Conservation (phyloP, 2,329 filamentous ascomycete species). For the Aspergillus flavus region DNA sequence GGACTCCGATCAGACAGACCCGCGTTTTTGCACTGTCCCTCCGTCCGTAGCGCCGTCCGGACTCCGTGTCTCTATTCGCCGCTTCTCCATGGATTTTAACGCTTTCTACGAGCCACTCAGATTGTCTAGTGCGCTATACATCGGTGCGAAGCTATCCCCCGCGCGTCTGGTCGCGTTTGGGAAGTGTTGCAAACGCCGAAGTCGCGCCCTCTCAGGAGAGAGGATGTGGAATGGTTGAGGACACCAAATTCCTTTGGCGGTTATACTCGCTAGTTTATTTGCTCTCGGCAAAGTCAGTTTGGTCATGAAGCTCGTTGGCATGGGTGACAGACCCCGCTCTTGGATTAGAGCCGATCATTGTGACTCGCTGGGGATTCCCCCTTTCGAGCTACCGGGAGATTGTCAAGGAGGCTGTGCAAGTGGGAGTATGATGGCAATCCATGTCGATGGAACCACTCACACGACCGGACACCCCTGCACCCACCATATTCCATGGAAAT, state of each 20-base stretch:
- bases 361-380: constrained; percentile 4
- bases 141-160: not conserved
- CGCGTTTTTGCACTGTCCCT: not conserved
- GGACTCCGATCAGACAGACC: not conserved
- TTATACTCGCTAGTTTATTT: constrained; percentile 1
- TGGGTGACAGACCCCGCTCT: not conserved
- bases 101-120: constrained; percentile 4
- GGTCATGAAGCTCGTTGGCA: not conserved
- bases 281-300: constrained; percentile 4
- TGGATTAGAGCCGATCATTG: not conserved
- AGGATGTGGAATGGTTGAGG: not conserved
- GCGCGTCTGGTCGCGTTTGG: constrained; percentile 4
- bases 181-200: not conserved
- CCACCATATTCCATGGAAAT: not conserved
- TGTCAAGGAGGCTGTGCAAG: constrained; percentile 11
- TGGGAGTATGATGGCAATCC: not conserved
- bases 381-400: constrained; percentile 5
- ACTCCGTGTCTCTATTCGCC: not conserved
- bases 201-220: not conserved
- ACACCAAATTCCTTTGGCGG: not conserved
- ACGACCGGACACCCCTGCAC: not conserved
- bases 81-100: not conserved
- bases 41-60: not conserved
- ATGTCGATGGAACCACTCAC: constrained; percentile 2
- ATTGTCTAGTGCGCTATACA: not conserved